Evolutionary conservation across 495 filamentous ascomycete species (phyloP).

Genomic region (Penicillium waksmanii): DNA sequence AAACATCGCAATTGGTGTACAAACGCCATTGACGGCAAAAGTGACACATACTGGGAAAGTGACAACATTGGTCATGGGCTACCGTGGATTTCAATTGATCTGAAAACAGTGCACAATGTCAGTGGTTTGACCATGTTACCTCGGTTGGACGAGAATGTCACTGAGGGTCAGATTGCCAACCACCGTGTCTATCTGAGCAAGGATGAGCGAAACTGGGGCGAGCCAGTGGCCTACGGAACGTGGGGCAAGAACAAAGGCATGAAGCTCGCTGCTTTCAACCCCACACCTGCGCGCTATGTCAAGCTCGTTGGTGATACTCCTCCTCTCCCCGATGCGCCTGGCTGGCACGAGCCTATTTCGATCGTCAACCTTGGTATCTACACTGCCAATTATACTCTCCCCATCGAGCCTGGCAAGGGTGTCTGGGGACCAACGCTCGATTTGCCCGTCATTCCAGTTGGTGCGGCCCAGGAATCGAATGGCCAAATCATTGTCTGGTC

Average conservation of each 20-base stretch:
- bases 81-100: conserved; percentile 14
- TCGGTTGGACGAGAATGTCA: conserved; percentile 27
- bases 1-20: conserved; percentile 9
- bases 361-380: conserved; percentile 43
- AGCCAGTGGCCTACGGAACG: conserved; percentile 45
- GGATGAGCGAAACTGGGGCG: conserved; percentile 39
- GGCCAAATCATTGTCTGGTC: conserved; percentile 46
- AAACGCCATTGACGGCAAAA: conserved; percentile 20
- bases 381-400: conserved; percentile 14
- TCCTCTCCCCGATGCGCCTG: conserved; percentile 31
- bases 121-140: conserved; percentile 30
- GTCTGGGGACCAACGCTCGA: conserved; percentile 54
- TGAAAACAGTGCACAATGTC: conserved; percentile 16
- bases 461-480: conserved; percentile 36
- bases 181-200: conserved; percentile 45
- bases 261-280: conserved; percentile 45
- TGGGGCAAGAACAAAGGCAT: conserved; percentile 44
- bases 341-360: not conserved
- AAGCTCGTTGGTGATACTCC: conserved; percentile 27
- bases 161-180: conserved; percentile 42
- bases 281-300: conserved; percentile 44
- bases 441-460: conserved; percentile 55
- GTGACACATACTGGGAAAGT: conserved; percentile 23
- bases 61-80: not conserved
- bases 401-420: conserved; percentile 27